Conservation (phyloP, 148 eudicot species). For the Vaccinium vitisidaea region DNA sequence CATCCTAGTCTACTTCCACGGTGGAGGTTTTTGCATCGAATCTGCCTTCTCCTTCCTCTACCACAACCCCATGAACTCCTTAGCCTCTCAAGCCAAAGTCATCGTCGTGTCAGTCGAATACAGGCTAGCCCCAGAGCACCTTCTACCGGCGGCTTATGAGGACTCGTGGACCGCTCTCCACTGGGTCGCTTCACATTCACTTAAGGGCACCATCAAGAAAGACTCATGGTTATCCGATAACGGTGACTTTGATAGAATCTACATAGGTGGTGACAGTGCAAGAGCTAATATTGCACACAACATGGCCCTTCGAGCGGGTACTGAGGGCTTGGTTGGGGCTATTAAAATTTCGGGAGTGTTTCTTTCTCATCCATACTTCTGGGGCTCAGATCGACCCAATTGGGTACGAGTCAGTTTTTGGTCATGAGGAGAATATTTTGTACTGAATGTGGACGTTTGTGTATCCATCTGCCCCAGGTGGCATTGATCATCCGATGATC, state of each 20-base stretch:
- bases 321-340: conserved; percentile 10
- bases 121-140: conserved; percentile 56
- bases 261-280: conserved; percentile 54
- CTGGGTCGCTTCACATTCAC: conserved; percentile 42
- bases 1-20: conserved; percentile 62
- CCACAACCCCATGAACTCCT: conserved; percentile 32
- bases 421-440: background rate
- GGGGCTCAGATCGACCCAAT: conserved; percentile 27
- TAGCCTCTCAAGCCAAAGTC: conserved; percentile 28
- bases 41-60: conserved; percentile 35
- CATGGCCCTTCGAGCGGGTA: conserved; percentile 38
- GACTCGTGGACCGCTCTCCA: conserved; percentile 60
- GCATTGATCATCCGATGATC: conserved; percentile 36
- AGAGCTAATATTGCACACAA: conserved; percentile 64
- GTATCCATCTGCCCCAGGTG: conserved; percentile 26
- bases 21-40: conserved; percentile 53
- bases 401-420: conserved; percentile 20
- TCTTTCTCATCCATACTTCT: conserved; percentile 31
- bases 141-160: conserved; percentile 42
- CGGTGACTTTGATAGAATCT: conserved; percentile 36
- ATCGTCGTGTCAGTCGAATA: conserved; percentile 45
- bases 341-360: conserved; percentile 24
- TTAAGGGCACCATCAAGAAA: background rate
- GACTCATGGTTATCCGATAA: conserved; percentile 45
- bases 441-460: conserved; percentile 47